Base-by-base conservation (phyloP, 139 green algal genomes). In the Picochlorum sp. region DNA sequence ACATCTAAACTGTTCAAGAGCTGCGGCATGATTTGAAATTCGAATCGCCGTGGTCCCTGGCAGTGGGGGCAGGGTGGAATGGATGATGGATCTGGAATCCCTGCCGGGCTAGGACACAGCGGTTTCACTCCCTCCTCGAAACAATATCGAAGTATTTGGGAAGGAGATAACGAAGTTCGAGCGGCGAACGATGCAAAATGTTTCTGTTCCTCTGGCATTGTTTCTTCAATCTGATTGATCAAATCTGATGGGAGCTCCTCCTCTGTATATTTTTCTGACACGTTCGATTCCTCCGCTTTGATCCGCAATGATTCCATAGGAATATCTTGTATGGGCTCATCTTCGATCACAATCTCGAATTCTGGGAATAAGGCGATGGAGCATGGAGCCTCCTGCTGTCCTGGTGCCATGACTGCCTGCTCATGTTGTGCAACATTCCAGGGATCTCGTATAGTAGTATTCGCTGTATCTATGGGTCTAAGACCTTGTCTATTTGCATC, bases 1-100 rank as follows among this genome's bases (percentile, higher is more conserved):
- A 86, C 49, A 6, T 69, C 73, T 52, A 94, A 68, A 55, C 81
- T 72, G 30, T 81, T 77, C 10, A 93, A 70, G 41, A 93, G 77
- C 79, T 91, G 85, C 3, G 81, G 79, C 66, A 92, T 75, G 11
- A 71, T 56, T 75, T 91, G 85, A 62, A 92, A 92, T 55, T 93
- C 86, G 71, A 92, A 88, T 20, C 45, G 51, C 2, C 86, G 74
- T 1, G 72, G 51, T 1, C 31, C 60, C 1, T 83, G 80, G 60
- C 86, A 93, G 26, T 55, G 58, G 38, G 69, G 54, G 67, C 86
- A 93, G 7, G 63, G 45, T 3, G 83, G 85, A 10, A 92, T 77
- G 57, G 73, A 20, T 15, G 15, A 30, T 57, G 47, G 28, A 20
- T 7, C 14, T 16, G 60, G 60, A 56, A 66, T 57, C 10, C 37